Evolutionary conservation across 73 alveolate species (phyloP).

Genomic region (Blepharisma japonicum): DNA sequence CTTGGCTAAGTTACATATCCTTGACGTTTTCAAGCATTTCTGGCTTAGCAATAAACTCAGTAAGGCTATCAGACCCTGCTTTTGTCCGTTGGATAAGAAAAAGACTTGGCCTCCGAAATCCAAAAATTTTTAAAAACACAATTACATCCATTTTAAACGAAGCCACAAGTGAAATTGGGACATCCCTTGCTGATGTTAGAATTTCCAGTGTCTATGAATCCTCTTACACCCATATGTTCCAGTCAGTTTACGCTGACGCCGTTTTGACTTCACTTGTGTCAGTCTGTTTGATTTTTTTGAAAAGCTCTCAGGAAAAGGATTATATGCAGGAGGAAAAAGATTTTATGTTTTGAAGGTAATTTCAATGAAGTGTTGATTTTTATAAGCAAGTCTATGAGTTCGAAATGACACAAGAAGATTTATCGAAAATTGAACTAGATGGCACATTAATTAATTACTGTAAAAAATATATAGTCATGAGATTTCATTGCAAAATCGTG

Average conservation of each 20-base stretch:
- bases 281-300: too few relatives aligned
- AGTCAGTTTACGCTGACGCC: background rate
- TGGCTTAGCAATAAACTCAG: background rate
- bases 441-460: background rate
- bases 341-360: too few relatives aligned
- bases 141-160: background rate
- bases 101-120: background rate
- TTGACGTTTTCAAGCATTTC: background rate
- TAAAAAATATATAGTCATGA: background rate
- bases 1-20: background rate
- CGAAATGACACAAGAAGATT: too few relatives aligned
- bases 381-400: too few relatives aligned
- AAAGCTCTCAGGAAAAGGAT: too few relatives aligned
- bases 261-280: background rate
- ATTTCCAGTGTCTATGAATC: slow-evolving; percentile 24
- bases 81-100: background rate
- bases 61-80: background rate
- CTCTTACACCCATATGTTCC: slow-evolving; percentile 11
- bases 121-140: background rate
- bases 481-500: background rate
- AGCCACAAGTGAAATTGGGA: too few relatives aligned
- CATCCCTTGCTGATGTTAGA: background rate
- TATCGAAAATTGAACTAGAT: too few relatives aligned
- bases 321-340: too few relatives aligned
- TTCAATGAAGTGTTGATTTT: too few relatives aligned